Evolutionary conservation across 2,329 filamentous ascomycete genomes (phyloP).

Genomic region (Pseudocercospora fuligena): DNA sequence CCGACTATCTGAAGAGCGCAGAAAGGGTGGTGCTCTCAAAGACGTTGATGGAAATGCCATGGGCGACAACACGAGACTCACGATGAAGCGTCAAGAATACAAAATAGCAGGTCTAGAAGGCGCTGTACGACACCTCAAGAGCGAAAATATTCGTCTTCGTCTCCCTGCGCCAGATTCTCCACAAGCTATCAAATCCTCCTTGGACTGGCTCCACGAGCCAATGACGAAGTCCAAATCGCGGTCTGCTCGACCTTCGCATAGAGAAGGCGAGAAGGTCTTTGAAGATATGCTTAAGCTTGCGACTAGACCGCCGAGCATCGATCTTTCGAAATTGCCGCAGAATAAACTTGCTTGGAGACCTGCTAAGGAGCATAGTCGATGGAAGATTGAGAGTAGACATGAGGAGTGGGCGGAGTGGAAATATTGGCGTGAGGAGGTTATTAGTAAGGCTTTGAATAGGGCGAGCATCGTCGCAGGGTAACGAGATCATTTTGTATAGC

Average conservation of each 20-base stretch:
- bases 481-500: background rate
- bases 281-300: slow-evolving; percentile 68
- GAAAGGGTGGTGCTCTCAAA: slow-evolving; percentile 49
- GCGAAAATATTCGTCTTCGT: slow-evolving; percentile 68
- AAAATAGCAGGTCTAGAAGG: slow-evolving; percentile 68
- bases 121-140: slow-evolving; percentile 69
- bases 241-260: slow-evolving; percentile 50
- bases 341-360: slow-evolving; percentile 71
- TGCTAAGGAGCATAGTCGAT: slow-evolving; percentile 66
- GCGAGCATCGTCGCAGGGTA: background rate
- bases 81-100: slow-evolving; percentile 70
- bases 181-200: slow-evolving; percentile 34
- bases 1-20: slow-evolving; percentile 33
- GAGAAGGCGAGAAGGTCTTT: slow-evolving; percentile 68
- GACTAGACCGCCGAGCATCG: slow-evolving; percentile 60
- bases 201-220: slow-evolving; percentile 66
- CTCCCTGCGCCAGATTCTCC: slow-evolving; percentile 42
- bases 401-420: slow-evolving; percentile 65
- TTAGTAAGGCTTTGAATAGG: slow-evolving; percentile 3
- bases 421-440: slow-evolving; percentile 17
- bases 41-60: slow-evolving; percentile 69
- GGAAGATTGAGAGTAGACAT: slow-evolving; percentile 66
- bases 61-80: slow-evolving; percentile 72
- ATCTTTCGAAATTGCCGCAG: slow-evolving; percentile 61
- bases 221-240: background rate